phyloP scores from a whole-genome alignment of 2,329 filamentous ascomycete genomes.

The Trichoderma sp. region DNA sequence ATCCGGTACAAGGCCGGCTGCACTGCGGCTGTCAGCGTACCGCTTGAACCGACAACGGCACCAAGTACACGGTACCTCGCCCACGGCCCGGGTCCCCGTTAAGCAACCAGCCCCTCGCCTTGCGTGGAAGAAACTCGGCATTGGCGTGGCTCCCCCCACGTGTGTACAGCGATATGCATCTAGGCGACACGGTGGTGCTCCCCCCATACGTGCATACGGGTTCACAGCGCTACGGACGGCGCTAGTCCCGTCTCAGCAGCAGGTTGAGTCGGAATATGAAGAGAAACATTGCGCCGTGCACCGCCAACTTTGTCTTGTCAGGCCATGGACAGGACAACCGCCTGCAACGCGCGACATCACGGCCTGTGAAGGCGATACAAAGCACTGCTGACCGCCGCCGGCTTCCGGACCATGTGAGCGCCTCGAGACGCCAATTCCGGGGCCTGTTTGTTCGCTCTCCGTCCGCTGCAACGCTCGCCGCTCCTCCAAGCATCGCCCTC shows the following conservation, averaged over 20 bases:
- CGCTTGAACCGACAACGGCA: neutral
- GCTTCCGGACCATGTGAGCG: constrained; percentile 16
- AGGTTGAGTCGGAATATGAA: neutral
- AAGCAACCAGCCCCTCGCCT: constrained; percentile 1
- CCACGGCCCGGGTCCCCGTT: neutral
- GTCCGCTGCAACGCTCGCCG: neutral
- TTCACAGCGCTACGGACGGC: neutral
- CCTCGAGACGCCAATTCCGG: constrained; percentile 8
- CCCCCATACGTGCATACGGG: neutral
- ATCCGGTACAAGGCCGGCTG: neutral
- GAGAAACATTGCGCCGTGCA: constrained; percentile 17
- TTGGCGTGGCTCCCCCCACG: neutral
- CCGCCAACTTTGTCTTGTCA: constrained; percentile 15
- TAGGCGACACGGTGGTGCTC: neutral
- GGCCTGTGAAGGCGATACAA: constrained; percentile 1
- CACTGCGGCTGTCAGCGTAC: neutral
- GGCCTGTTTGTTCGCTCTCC: constrained; percentile 9
- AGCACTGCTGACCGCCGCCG: constrained; percentile 8
- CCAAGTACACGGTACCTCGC: neutral
- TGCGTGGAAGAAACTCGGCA: constrained; percentile 8
- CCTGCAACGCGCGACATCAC: constrained; percentile 10
- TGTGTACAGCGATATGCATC: neutral
- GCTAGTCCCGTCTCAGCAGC: constrained; percentile 9
- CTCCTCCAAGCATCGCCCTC: neutral
- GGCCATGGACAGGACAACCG: constrained; percentile 12